Evolutionary conservation across 495 filamentous ascomycete species (phyloP).

Genomic region (Choiromyces venosus): DNA sequence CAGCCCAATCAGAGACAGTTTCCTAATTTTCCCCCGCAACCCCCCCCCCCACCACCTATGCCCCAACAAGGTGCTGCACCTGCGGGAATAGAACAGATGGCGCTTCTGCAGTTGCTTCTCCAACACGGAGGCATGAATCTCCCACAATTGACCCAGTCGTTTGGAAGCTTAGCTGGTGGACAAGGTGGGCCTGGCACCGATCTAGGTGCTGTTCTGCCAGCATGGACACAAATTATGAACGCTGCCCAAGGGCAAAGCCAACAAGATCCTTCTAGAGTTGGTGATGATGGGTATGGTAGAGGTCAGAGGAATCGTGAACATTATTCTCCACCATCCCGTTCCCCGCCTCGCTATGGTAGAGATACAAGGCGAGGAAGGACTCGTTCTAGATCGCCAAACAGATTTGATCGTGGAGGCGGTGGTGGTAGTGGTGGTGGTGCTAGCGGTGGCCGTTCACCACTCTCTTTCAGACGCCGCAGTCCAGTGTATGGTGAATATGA

Average conservation of each 20-base stretch:
- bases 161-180: constrained; percentile 31
- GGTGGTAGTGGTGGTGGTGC: constrained; percentile 50
- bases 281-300: constrained; percentile 32
- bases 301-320: constrained; percentile 33
- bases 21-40: constrained; percentile 24
- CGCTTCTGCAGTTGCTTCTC: constrained; percentile 55
- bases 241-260: constrained; percentile 22
- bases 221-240: constrained; percentile 35
- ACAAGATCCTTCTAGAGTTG: constrained; percentile 23
- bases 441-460: constrained; percentile 57
- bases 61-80: constrained; percentile 45
- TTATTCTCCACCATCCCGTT: constrained; percentile 46
- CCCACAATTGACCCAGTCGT: constrained; percentile 34
- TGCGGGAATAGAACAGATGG: constrained; percentile 53
- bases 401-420: constrained; percentile 35
- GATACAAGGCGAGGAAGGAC: constrained; percentile 52
- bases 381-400: constrained; percentile 65
- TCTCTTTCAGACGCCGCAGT: constrained; percentile 50
- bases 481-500: constrained; percentile 67
- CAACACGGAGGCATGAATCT: constrained; percentile 38
- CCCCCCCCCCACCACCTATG: constrained; percentile 44
- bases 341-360: constrained; percentile 50
- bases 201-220: constrained; percentile 27
- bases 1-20: constrained; percentile 27
- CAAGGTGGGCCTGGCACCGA: constrained; percentile 29